phyloP scores from a whole-genome alignment of 2,329 filamentous ascomycete species.

The Aspergillus udagawae region DNA sequence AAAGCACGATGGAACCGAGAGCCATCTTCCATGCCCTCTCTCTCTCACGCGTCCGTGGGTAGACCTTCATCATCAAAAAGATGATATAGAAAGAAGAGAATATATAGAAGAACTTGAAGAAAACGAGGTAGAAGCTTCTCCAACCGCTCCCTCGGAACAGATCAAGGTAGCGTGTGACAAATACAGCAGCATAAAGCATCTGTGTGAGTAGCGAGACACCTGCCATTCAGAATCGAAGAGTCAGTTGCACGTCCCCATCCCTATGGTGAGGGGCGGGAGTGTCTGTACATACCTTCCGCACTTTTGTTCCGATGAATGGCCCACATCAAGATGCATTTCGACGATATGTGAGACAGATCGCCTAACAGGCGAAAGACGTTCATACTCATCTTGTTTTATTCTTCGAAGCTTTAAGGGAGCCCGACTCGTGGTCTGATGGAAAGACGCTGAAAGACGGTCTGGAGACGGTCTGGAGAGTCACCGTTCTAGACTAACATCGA shows the following conservation, averaged over 20 bases:
- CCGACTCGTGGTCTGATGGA: not conserved
- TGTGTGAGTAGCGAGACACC: constrained; percentile 88
- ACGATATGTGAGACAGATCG: constrained; percentile 78
- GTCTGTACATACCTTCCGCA: constrained; percentile 62
- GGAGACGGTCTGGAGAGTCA: not conserved
- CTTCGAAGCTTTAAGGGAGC: constrained; percentile 1
- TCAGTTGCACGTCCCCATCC: not conserved
- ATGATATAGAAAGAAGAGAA: constrained; percentile 80
- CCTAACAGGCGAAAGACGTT: constrained; percentile 69
- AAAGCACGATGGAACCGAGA: constrained; percentile 62
- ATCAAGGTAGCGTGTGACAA: constrained; percentile 81
- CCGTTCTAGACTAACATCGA: not conserved
- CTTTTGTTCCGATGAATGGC: constrained; percentile 85
- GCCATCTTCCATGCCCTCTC: constrained; percentile 94
- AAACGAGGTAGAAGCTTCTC: constrained; percentile 61
- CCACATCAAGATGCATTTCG: constrained; percentile 86
- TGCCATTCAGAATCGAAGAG: constrained; percentile 30
- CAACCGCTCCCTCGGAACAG: constrained; percentile 54
- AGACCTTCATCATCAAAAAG: constrained; percentile 80
- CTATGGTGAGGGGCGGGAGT: constrained; percentile 2
- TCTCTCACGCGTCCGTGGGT: constrained; percentile 79
- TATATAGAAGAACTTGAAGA: constrained; percentile 89
- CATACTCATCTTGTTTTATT: constrained; percentile 10
- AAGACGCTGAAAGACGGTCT: not conserved
- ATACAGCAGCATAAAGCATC: constrained; percentile 79